Evolutionary conservation across 306 rosid genomes (phyloP).

Genomic region (Cucurbita moschata): DNA sequence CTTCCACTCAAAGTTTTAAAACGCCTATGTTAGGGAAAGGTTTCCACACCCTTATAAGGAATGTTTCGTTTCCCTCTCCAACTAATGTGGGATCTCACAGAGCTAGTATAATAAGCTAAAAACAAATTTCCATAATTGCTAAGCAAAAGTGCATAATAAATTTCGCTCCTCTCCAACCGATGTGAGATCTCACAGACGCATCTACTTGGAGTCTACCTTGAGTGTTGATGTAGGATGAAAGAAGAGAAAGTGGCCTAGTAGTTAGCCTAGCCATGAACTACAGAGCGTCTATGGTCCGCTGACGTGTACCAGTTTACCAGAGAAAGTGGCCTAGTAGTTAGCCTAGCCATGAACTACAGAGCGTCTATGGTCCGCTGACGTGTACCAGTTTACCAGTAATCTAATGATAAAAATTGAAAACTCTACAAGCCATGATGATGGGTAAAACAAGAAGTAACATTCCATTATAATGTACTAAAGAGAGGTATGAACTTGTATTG

Average conservation of each 20-base stretch:
- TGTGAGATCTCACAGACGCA: too few species aligned
- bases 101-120: background rate
- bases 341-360: background rate
- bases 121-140: background rate
- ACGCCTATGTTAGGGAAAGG: too few species aligned
- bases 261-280: background rate
- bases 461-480: background rate
- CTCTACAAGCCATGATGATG: background rate
- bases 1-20: too few species aligned
- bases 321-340: too few species aligned
- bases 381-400: background rate
- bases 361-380: background rate
- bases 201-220: background rate
- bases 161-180: too few species aligned
- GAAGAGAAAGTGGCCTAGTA: background rate
- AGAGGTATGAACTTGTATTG: background rate
- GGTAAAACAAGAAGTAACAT: background rate
- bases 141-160: background rate
- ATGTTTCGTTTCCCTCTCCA: too few species aligned
- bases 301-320: background rate
- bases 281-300: background rate
- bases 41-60: too few species aligned
- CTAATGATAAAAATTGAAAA: background rate
- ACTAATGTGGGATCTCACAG: too few species aligned
- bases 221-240: background rate